These are phyloP conservation scores for Mycena rosella DNA, from an alignment of 768 basidiomycete species.

Conservation along the genomic window DNA sequence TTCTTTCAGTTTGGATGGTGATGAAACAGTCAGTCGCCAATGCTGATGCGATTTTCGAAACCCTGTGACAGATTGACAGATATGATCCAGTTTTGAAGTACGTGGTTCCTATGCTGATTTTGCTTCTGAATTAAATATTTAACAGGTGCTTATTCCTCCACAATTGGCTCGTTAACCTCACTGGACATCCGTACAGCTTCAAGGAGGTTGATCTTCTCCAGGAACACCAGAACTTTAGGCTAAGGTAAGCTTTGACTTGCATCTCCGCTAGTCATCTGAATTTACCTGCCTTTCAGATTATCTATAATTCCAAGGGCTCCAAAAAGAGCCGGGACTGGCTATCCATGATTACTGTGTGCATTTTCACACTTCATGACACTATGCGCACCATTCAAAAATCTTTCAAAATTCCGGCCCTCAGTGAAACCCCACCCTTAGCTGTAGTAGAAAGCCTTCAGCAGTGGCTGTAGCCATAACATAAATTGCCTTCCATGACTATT, in stretches of 20 bases:
- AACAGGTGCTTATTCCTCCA: conserved; percentile 16
- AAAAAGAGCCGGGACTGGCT: conserved; percentile 36
- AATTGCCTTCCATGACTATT: too few relatives aligned
- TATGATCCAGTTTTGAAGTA: conserved; percentile 16
- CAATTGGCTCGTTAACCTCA: conserved; percentile 38
- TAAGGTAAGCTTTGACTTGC: conserved; percentile 9
- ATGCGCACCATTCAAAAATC: conserved; percentile 28
- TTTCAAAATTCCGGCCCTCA: conserved; percentile 26
- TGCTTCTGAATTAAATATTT: not conserved
- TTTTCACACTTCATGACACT: conserved; percentile 28
- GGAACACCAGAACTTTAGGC: conserved; percentile 23
- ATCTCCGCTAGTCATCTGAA: too few relatives aligned
- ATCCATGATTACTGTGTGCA: conserved; percentile 34
- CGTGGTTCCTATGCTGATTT: not conserved
- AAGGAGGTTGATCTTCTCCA: conserved; percentile 34
- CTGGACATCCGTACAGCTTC: conserved; percentile 25
- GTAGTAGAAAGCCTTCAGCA: too few relatives aligned
- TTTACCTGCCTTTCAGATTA: conserved; percentile 5
- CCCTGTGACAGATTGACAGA: conserved; percentile 13
- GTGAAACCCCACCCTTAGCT: too few relatives aligned
- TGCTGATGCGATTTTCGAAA: conserved; percentile 35
- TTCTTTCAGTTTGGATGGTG: conserved; percentile 31
- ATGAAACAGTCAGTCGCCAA: conserved; percentile 28
- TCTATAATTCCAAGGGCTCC: conserved; percentile 23
- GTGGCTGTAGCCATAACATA: too few relatives aligned